Percentiles rank a stretch among this genome's conserved stretches.
These are phyloP conservation scores for Phialophora macrospora DNA, from an alignment of 2,329 filamentous ascomycete species.

Conservation along the genomic window DNA sequence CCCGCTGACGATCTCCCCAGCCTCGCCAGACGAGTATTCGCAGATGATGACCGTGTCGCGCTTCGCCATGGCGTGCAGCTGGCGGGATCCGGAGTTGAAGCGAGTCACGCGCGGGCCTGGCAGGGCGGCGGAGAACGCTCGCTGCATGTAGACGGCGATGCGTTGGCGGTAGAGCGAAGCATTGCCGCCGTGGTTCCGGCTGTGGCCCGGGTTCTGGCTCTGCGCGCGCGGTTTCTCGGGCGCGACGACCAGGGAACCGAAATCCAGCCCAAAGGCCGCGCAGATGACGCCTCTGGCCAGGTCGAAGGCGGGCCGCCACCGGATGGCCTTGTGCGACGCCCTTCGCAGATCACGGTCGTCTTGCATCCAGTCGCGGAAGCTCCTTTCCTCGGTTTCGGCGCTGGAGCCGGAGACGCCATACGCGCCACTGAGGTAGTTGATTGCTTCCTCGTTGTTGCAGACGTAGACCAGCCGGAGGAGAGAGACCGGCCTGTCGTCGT, in stretches of 20 bases:
- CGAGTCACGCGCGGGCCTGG: constrained; percentile 12
- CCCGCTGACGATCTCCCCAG: constrained; percentile 17
- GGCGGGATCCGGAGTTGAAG: constrained; percentile 14
- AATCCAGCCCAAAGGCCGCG: constrained; percentile 27
- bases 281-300: constrained; percentile 22
- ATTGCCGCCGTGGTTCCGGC: neutral
- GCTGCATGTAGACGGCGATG: constrained; percentile 27
- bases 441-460: constrained; percentile 26
- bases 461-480: constrained; percentile 22
- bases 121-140: constrained; percentile 6
- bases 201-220: neutral
- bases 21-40: constrained; percentile 22
- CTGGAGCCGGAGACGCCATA: constrained; percentile 20
- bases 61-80: constrained; percentile 18
- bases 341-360: constrained; percentile 13
- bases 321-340: constrained; percentile 24
- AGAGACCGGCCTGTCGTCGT: neutral
- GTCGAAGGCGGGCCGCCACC: constrained; percentile 24
- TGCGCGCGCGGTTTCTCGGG: neutral
- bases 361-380: constrained; percentile 29
- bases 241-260: constrained; percentile 14
- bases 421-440: constrained; percentile 19
- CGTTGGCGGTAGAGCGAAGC: constrained; percentile 19
- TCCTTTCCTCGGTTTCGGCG: constrained; percentile 16
- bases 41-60: constrained; percentile 26